Percentiles rank a stretch among this genome's conserved stretches.
phyloP scores from a whole-genome alignment of 352 stramenopile genomes.

The Globisporangium heterothallicum region DNA sequence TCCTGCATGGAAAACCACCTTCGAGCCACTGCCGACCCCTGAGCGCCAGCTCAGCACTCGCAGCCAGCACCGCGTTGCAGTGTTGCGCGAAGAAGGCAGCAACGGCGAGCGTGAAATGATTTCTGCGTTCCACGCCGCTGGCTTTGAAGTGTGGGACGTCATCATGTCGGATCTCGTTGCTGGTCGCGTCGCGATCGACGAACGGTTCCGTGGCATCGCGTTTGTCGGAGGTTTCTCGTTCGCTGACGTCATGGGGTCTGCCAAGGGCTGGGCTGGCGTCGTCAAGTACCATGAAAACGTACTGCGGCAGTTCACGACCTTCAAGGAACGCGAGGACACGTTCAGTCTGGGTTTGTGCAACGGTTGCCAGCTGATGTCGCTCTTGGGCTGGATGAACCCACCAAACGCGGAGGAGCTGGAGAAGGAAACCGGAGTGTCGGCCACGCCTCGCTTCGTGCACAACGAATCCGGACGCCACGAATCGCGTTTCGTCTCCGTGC shows the following conservation, averaged over 20 bases:
- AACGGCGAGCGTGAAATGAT: slow-evolving; percentile 99
- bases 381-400: slow-evolving; percentile 95
- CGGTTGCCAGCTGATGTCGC: slow-evolving; percentile 99
- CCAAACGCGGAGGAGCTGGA: slow-evolving; percentile 51
- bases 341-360: slow-evolving; percentile 99
- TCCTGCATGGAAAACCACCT: slow-evolving; percentile 91
- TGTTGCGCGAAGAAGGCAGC: slow-evolving; percentile 97
- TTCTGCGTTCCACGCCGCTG: slow-evolving; percentile 94
- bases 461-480: slow-evolving; percentile 97
- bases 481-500: slow-evolving; percentile 95
- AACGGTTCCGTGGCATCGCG: slow-evolving; percentile 94
- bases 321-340: slow-evolving; percentile 93
- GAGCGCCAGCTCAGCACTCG: slow-evolving; percentile 75
- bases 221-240: slow-evolving; percentile 99
- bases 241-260: slow-evolving; percentile 97
- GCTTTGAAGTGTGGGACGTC: slow-evolving; percentile 98
- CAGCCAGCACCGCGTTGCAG: slow-evolving; percentile 91
- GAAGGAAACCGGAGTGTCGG: slow-evolving; percentile 44
- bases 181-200: slow-evolving; percentile 88
- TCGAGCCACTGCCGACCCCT: slow-evolving; percentile 75
- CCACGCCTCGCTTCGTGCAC: slow-evolving; percentile 94
- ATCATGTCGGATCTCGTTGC: slow-evolving; percentile 95
- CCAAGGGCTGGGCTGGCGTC: slow-evolving; percentile 97
- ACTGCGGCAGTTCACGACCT: slow-evolving; percentile 95
- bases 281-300: slow-evolving; percentile 97